Conservation (phyloP, 805 yeast genomes). For the Candida mattraensis region DNA sequence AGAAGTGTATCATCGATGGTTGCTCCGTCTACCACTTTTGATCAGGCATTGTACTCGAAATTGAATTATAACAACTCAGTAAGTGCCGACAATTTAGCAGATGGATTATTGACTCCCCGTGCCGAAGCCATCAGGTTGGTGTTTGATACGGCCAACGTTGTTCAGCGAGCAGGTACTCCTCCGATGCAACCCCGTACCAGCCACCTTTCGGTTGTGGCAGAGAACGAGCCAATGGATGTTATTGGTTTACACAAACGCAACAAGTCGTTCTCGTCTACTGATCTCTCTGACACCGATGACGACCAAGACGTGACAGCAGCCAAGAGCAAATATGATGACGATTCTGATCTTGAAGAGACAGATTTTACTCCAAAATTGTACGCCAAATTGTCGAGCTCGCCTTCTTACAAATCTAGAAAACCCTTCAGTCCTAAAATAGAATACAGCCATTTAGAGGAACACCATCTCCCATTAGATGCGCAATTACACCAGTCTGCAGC, state of each 20-base stretch:
- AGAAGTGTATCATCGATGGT: slow-evolving; percentile 34
- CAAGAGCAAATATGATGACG: slow-evolving; percentile 24
- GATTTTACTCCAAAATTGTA: slow-evolving; percentile 12
- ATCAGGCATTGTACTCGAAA: slow-evolving; percentile 26
- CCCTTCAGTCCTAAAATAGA: slow-evolving; percentile 3
- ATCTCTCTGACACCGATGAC: slow-evolving; percentile 22
- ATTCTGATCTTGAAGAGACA: slow-evolving; percentile 19
- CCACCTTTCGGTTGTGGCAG: slow-evolving; percentile 18
- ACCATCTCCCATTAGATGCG: slow-evolving; percentile 2
- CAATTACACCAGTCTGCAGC: slow-evolving; percentile 15
- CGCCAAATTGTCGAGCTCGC: slow-evolving; percentile 15
- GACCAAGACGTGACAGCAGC: slow-evolving; percentile 24
- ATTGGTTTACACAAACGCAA: slow-evolving; percentile 7
- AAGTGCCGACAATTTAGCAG: slow-evolving; percentile 24
- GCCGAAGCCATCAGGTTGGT: slow-evolving; percentile 39
- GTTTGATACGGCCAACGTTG: slow-evolving; percentile 36
- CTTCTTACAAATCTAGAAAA: slow-evolving; percentile 16
- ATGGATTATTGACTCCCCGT: slow-evolving; percentile 34
- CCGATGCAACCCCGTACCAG: slow-evolving; percentile 7
- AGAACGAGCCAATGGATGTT: slow-evolving; percentile 19
- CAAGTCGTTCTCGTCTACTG: slow-evolving; percentile 12
- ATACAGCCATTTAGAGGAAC: background rate
- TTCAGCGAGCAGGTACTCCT: slow-evolving; percentile 30
- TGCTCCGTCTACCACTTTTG: slow-evolving; percentile 30
- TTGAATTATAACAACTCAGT: slow-evolving; percentile 29